phyloP scores from a whole-genome alignment of 1,284 basidiomycete species.

The Thelephora terrestris region DNA sequence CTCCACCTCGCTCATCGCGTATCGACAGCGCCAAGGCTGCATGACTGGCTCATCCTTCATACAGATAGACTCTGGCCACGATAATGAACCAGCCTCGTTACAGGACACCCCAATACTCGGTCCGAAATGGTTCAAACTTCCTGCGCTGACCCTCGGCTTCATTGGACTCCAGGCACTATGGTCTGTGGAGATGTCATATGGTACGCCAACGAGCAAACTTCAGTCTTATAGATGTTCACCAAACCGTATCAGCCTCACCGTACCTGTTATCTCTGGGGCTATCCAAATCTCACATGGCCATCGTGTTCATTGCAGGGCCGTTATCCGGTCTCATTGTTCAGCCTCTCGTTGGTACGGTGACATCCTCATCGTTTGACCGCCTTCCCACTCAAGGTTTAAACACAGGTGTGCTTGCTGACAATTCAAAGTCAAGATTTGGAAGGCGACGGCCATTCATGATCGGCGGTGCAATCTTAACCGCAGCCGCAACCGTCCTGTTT shows the following conservation, averaged over 20 bases:
- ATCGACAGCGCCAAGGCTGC: no score
- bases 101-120: slow-evolving; percentile 33
- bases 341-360: slow-evolving; percentile 62
- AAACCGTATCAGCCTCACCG: slow-evolving; percentile 54
- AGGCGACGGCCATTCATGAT: slow-evolving; percentile 84
- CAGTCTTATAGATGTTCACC: neutral
- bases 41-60: neutral
- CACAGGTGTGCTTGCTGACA: slow-evolving; percentile 74
- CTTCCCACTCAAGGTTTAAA: neutral
- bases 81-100: neutral
- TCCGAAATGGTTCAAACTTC: slow-evolving; percentile 53
- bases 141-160: slow-evolving; percentile 67
- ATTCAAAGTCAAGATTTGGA: slow-evolving; percentile 77
- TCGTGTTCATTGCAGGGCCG: slow-evolving; percentile 93
- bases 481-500: slow-evolving; percentile 69
- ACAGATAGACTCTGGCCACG: neutral
- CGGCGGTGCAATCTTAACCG: slow-evolving; percentile 56
- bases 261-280: slow-evolving; percentile 88
- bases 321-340: slow-evolving; percentile 88
- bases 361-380: neutral
- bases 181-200: slow-evolving; percentile 90
- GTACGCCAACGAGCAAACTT: slow-evolving; percentile 27
- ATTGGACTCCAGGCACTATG: slow-evolving; percentile 81
- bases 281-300: slow-evolving; percentile 78
- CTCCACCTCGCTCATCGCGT: no score